Conservation (phyloP, 1,284 basidiomycete species). For the Leccinum variabile region DNA sequence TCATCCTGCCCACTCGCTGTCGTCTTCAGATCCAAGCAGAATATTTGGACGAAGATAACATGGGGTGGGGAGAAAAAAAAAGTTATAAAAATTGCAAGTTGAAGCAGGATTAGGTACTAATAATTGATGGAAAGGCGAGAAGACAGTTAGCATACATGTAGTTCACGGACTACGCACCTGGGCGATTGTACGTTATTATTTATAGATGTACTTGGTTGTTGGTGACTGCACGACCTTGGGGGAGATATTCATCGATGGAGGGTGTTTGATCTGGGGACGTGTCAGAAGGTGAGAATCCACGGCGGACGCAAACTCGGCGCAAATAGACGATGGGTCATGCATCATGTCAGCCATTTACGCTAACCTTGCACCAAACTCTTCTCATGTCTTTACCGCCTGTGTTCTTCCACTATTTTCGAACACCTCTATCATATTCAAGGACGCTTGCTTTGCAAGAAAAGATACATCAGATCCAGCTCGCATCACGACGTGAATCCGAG, state of each 20-base stretch:
- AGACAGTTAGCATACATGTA: background rate
- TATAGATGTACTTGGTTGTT: background rate
- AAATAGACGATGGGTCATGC: background rate
- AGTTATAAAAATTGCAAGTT: conserved; percentile 11
- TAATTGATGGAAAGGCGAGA: background rate
- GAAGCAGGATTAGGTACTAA: background rate
- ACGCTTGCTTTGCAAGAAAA: conserved; percentile 72
- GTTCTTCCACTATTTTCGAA: conserved; percentile 74
- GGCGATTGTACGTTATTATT: background rate
- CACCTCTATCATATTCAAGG: conserved; percentile 69
- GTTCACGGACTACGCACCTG: background rate
- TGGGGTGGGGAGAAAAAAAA: conserved; percentile 26
- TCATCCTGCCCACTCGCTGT: background rate
- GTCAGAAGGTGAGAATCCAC: background rate
- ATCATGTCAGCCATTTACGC: background rate
- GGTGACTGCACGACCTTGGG: background rate
- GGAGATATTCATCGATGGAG: background rate
- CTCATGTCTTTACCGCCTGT: conserved; percentile 60
- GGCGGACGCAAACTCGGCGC: background rate
- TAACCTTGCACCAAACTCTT: background rate
- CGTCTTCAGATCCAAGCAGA: conserved; percentile 23
- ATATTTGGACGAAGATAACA: conserved; percentile 32
- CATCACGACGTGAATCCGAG: conserved; percentile 43
- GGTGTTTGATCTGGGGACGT: background rate
- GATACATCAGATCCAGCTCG: conserved; percentile 62